phyloP scores from a whole-genome alignment of 345 rosid species.

The Melastoma malabathricum region DNA sequence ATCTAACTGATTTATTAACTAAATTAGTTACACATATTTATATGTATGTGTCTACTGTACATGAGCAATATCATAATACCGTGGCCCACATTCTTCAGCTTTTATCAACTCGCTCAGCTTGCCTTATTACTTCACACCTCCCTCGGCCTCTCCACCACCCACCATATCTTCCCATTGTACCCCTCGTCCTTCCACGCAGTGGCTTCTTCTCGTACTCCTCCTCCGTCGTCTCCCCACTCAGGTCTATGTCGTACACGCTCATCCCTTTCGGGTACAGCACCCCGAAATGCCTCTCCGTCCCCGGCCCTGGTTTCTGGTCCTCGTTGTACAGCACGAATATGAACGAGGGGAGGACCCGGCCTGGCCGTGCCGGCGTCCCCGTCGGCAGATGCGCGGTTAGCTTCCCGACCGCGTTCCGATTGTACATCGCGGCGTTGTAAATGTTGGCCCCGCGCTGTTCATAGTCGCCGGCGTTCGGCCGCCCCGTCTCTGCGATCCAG shows the following conservation, averaged over 20 bases:
- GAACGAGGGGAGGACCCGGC: slow-evolving; percentile 45
- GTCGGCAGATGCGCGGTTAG: slow-evolving; percentile 42
- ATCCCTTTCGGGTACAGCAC: slow-evolving; percentile 56
- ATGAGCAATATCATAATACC: no score
- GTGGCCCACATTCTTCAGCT: no score
- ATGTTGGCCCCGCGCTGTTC: slow-evolving; percentile 88
- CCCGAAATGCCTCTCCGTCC: slow-evolving; percentile 92
- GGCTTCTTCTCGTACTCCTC: slow-evolving; percentile 18
- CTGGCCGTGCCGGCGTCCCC: slow-evolving; percentile 89
- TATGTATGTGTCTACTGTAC: no score
- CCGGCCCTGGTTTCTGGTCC: slow-evolving; percentile 79
- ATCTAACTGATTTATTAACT: no score
- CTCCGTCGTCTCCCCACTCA: slow-evolving; percentile 43
- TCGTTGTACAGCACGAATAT: slow-evolving; percentile 74
- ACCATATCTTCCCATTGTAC: slow-evolving; percentile 73
- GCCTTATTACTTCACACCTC: slow-evolving; percentile 23
- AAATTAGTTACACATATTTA: no score
- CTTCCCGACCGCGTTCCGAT: slow-evolving; percentile 53
- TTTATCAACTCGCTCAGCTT: no score
- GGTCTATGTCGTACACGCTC: slow-evolving; percentile 44
- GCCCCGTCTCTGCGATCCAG: slow-evolving; percentile 91
- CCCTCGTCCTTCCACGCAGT: slow-evolving; percentile 53
- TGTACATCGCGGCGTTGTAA: slow-evolving; percentile 80
- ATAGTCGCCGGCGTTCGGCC: slow-evolving; percentile 84
- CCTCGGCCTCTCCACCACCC: slow-evolving; percentile 36